Evolutionary conservation across 2,329 filamentous ascomycete species (phyloP).

Genomic region (Fusarium buxicola): DNA sequence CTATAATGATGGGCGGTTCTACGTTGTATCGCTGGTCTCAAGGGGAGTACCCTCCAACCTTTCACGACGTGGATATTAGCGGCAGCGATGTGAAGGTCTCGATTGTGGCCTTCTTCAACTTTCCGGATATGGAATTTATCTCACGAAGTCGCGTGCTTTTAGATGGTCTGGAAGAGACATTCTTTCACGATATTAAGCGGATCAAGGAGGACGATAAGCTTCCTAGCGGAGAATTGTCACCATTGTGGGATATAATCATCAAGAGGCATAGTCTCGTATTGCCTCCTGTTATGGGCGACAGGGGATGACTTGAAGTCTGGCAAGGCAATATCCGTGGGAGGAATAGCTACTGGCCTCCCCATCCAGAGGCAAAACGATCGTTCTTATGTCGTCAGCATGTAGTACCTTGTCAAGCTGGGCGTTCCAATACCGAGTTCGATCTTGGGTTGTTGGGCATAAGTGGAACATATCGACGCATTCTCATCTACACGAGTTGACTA

Average conservation of each 20-base stretch:
- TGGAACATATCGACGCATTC: no score
- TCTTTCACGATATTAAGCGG: slow-evolving; percentile 3
- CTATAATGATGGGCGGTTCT: slow-evolving; percentile 20
- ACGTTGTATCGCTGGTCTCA: slow-evolving; percentile 21
- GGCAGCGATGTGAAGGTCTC: slow-evolving; percentile 13
- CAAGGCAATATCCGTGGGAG: no score
- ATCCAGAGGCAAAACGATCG: no score
- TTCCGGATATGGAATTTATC: slow-evolving; percentile 19
- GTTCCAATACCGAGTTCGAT: no score
- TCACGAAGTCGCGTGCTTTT: not conserved
- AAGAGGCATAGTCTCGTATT: not conserved
- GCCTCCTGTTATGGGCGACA: not conserved
- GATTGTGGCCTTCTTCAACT: slow-evolving; percentile 28
- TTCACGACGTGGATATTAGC: slow-evolving; percentile 16
- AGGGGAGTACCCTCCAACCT: slow-evolving; percentile 2
- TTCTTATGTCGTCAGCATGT: no score
- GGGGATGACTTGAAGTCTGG: not conserved
- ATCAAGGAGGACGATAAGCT: slow-evolving; percentile 15
- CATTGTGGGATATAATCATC: not conserved
- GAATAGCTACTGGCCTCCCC: no score
- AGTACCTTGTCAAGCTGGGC: no score
- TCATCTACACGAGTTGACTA: no score
- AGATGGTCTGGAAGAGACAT: not conserved
- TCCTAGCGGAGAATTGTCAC: not conserved
- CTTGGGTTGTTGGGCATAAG: no score